A percentile compares a stretch with the other conserved stretches of the same genome.
These are phyloP conservation scores for Aristolochia californica DNA, from an alignment of 164 flowering plant genomes.

Conservation along the genomic window DNA sequence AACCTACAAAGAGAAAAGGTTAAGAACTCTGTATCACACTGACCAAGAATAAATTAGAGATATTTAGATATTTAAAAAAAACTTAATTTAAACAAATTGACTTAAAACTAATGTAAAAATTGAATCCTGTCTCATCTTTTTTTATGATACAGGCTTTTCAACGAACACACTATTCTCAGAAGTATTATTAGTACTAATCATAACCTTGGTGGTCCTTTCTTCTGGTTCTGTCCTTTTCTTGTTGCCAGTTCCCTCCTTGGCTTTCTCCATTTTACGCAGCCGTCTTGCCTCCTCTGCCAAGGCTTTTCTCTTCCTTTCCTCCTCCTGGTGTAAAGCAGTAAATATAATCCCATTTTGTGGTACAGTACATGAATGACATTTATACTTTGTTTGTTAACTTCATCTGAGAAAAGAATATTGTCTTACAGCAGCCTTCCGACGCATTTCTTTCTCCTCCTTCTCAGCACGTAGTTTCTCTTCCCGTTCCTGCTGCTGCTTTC, in stretches of 20 bases:
- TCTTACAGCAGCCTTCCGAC: slow-evolving; percentile 25
- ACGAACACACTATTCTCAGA: slow-evolving; percentile 13
- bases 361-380: background rate
- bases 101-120: background rate
- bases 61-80: background rate
- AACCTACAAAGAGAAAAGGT: slow-evolving; percentile 19
- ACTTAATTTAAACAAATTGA: background rate
- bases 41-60: background rate
- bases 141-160: slow-evolving; percentile 10
- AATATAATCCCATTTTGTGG: background rate
- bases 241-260: slow-evolving; percentile 11
- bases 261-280: slow-evolving; percentile 18
- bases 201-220: slow-evolving; percentile 4
- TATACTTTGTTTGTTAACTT: background rate
- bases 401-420: slow-evolving; percentile 2
- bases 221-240: slow-evolving; percentile 14
- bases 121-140: slow-evolving; percentile 24
- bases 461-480: slow-evolving; percentile 34
- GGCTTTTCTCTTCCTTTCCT: slow-evolving; percentile 21
- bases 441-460: slow-evolving; percentile 35
- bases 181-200: slow-evolving; percentile 7
- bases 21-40: background rate
- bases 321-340: slow-evolving; percentile 28
- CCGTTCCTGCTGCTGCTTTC: slow-evolving; percentile 33
- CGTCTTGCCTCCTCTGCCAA: slow-evolving; percentile 20